phyloP scores from a whole-genome alignment of 108 stramenopile species.

The Licmophora abbreviata region DNA sequence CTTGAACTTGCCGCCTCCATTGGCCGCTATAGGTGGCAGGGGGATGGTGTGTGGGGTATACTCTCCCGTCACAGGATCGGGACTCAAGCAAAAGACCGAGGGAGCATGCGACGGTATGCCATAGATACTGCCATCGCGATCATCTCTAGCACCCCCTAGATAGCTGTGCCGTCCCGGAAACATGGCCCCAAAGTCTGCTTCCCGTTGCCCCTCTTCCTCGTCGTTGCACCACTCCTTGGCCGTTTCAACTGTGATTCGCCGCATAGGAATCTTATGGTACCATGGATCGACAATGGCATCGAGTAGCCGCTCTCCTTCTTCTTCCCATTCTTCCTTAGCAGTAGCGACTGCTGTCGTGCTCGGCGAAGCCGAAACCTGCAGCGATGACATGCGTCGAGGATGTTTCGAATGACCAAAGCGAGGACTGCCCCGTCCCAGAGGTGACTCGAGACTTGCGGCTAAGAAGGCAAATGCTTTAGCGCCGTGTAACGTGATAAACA shows the following conservation, averaged over 20 bases:
- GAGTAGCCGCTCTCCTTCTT: conserved; percentile 15
- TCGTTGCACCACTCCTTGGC: conserved; percentile 29
- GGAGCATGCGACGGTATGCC: conserved; percentile 63
- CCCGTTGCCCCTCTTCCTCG: too few relatives aligned
- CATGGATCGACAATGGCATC: conserved; percentile 20
- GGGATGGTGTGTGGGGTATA: conserved; percentile 45
- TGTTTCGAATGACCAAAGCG: too few relatives aligned
- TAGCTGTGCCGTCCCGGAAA: conserved; percentile 63
- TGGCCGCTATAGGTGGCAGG: conserved; percentile 23
- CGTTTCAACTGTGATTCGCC: conserved; percentile 30
- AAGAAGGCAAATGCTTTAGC: too few relatives aligned
- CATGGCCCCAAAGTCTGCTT: too few relatives aligned
- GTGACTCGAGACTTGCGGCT: too few relatives aligned
- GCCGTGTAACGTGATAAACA: too few relatives aligned
- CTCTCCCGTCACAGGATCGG: conserved; percentile 11
- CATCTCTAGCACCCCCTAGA: conserved; percentile 73
- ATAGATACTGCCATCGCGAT: conserved; percentile 59
- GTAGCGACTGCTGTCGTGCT: too few relatives aligned
- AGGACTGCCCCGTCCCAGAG: too few relatives aligned
- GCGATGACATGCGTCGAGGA: too few relatives aligned
- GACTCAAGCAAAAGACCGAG: conserved; percentile 44
- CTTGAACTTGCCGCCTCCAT: conserved; percentile 47
- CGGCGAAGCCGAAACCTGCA: too few relatives aligned
- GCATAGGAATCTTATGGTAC: conserved; percentile 30
- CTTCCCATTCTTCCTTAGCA: conserved; percentile 29